Evolutionary conservation across 441 rosid species (phyloP).

Genomic region (Melastoma candidum): DNA sequence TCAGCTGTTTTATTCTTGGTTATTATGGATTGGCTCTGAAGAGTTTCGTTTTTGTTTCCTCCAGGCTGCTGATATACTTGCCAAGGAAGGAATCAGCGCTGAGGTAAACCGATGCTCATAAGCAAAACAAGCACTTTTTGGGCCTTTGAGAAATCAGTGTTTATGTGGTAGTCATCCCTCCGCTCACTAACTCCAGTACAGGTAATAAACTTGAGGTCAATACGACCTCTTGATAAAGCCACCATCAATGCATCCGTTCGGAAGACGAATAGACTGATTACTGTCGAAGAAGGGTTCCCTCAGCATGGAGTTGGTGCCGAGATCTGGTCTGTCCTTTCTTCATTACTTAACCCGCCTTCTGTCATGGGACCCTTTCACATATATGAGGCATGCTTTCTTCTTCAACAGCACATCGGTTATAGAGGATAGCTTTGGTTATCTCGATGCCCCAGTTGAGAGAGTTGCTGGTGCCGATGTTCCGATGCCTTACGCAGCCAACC

Average conservation of each 20-base stretch:
- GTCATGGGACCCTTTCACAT: background rate
- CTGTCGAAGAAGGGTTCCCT: constrained; percentile 95
- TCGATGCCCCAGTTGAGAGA: constrained; percentile 18
- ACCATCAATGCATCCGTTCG: constrained; percentile 84
- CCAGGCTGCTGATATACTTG: constrained; percentile 89
- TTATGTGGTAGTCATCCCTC: too few relatives aligned
- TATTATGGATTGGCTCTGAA: background rate
- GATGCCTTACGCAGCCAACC: constrained; percentile 20
- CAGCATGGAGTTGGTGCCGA: constrained; percentile 97
- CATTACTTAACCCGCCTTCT: background rate
- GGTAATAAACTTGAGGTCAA: constrained; percentile 81
- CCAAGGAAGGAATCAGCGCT: constrained; percentile 83
- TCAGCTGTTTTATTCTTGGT: too few relatives aligned
- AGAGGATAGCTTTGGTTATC: constrained; percentile 21
- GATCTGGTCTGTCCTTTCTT: constrained; percentile 46
- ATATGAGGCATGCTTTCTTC: background rate
- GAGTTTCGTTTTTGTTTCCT: background rate
- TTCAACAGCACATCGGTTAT: constrained; percentile 13
- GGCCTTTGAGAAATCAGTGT: too few relatives aligned
- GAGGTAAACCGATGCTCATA: constrained; percentile 24
- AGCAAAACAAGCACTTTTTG: too few relatives aligned
- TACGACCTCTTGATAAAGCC: constrained; percentile 84
- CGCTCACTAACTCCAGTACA: too few relatives aligned
- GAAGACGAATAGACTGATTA: constrained; percentile 88
- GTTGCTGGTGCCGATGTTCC: constrained; percentile 18